Evolutionary conservation across 257 asterid species (phyloP).

Genomic region (Rauvolfia tetraphylla): DNA sequence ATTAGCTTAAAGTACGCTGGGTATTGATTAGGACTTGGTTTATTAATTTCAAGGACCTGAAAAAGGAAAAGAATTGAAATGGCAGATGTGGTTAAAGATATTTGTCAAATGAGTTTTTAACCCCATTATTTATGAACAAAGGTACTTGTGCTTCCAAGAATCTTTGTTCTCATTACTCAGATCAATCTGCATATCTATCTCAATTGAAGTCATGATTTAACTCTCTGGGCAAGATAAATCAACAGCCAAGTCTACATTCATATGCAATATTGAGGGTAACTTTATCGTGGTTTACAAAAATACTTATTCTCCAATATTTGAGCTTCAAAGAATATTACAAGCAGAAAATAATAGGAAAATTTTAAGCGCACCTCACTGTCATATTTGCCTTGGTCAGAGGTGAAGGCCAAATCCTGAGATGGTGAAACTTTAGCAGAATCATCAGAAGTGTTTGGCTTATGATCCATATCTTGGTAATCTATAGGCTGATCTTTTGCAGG

Average conservation of each 20-base stretch:
- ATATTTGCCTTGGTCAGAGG: constrained; percentile 34
- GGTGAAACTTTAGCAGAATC: constrained; percentile 29
- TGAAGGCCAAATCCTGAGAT: constrained; percentile 31
- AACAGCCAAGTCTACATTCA: not conserved
- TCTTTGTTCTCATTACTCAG: not conserved
- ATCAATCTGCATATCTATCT: not conserved
- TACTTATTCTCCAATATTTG: not conserved
- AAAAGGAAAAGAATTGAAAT: too few relatives aligned
- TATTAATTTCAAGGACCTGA: too few relatives aligned
- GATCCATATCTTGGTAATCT: constrained; percentile 26
- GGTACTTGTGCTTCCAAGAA: too few relatives aligned
- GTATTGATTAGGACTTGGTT: too few relatives aligned
- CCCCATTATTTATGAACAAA: too few relatives aligned
- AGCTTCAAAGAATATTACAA: not conserved
- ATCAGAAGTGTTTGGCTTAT: constrained; percentile 35
- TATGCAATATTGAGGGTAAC: not conserved
- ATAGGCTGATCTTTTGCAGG: constrained; percentile 31
- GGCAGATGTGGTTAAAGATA: too few relatives aligned
- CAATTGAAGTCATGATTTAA: not conserved
- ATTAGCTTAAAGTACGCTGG: too few relatives aligned
- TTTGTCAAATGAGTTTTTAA: too few relatives aligned
- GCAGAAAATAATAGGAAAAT: constrained; percentile 3
- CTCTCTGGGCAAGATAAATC: not conserved
- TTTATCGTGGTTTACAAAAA: too few relatives aligned
- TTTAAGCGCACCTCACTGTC: constrained; percentile 47